Evolutionary conservation across 2,329 filamentous ascomycete species (phyloP).

Genomic region (Fusarium sp.): DNA sequence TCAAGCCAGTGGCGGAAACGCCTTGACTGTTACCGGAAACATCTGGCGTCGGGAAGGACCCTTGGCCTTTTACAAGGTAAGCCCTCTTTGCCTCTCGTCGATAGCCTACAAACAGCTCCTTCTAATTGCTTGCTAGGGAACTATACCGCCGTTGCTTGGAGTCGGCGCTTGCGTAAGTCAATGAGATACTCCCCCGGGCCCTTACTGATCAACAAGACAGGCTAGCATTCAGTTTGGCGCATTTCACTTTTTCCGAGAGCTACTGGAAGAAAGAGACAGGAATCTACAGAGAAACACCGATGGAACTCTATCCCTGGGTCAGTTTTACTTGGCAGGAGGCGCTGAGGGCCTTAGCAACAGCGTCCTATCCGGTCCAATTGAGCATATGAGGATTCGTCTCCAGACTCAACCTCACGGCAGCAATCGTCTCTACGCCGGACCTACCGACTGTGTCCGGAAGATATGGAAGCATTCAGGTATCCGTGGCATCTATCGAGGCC

Average conservation of each 20-base stretch:
- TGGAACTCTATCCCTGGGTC: neutral
- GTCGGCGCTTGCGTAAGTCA: conserved; percentile 11
- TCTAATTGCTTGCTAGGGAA: neutral
- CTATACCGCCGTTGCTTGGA: conserved; percentile 8
- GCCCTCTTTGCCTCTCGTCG: neutral
- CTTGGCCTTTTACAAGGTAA: conserved; percentile 9
- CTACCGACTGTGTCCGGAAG: conserved; percentile 1
- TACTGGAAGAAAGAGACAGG: neutral
- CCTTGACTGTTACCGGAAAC: neutral
- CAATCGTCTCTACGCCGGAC: neutral
- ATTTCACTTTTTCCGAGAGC: neutral
- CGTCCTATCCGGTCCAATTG: conserved; percentile 8
- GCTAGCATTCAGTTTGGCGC: conserved; percentile 12
- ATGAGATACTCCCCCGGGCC: rapidly evolving
- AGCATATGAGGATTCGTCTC: conserved; percentile 13
- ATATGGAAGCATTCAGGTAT: neutral
- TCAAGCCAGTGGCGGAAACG: conserved; percentile 6
- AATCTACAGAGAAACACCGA: neutral
- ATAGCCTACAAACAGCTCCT: too few species aligned
- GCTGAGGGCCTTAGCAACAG: conserved; percentile 10
- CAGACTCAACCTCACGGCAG: conserved; percentile 5
- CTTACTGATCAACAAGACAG: neutral
- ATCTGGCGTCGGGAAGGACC: conserved; percentile 9
- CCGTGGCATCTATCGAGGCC: conserved; percentile 8
- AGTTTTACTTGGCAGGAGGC: conserved; percentile 4